Conservation (phyloP, 768 basidiomycete species). For the Rhodosporidiobolus odoratus region DNA sequence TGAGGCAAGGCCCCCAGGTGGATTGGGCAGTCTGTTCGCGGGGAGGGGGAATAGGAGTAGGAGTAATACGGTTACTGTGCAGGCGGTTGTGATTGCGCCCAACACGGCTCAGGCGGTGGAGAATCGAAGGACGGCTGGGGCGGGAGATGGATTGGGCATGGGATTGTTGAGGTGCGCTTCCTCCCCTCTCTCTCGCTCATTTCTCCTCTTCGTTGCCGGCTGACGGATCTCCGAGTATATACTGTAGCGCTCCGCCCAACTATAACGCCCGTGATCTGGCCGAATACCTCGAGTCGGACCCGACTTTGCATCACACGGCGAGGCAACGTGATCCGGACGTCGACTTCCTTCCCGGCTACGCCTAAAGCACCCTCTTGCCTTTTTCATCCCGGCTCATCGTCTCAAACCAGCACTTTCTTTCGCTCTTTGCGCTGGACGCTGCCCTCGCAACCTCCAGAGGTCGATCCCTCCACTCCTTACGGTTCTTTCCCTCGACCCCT, state of each 20-base stretch:
- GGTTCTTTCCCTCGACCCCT: no score
- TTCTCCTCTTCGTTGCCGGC: neutral
- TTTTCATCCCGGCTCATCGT: no score
- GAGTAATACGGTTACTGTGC: neutral
- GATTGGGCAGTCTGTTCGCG: neutral
- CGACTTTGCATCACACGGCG: neutral
- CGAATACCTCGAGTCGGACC: neutral
- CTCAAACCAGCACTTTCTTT: no score
- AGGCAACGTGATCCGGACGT: neutral
- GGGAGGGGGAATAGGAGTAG: conserved; percentile 12
- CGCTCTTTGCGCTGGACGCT: no score
- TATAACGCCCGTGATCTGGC: neutral
- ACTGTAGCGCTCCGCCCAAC: neutral
- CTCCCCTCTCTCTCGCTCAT: neutral
- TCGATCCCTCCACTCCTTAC: no score
- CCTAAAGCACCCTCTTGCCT: neutral
- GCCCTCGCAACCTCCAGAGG: no score
- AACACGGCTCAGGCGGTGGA: conserved; percentile 2
- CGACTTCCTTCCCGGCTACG: neutral
- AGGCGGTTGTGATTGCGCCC: neutral
- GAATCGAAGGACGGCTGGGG: conserved; percentile 10
- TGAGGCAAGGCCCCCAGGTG: neutral
- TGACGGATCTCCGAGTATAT: neutral
- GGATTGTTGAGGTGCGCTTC: conserved; percentile 21
- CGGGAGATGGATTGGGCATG: conserved; percentile 16